Conservation (phyloP, 495 filamentous ascomycete genomes). For the Sabuloglossum arenarium region DNA sequence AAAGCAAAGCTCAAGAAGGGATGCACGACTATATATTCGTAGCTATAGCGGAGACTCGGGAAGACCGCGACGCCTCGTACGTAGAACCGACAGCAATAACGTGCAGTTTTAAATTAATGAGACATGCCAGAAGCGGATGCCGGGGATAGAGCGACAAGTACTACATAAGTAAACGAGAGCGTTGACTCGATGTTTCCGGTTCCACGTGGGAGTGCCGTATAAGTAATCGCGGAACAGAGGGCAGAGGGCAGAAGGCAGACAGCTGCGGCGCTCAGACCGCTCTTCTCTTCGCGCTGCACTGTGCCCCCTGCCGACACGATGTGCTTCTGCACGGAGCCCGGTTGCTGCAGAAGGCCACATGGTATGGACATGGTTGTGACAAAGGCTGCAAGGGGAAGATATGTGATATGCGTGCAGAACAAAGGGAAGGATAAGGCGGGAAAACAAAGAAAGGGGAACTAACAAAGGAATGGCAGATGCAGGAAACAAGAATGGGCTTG, state of each 20-base stretch:
- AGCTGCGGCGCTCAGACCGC: background rate
- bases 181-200: background rate
- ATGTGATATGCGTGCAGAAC: no score
- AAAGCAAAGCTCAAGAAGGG: background rate
- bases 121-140: background rate
- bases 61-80: background rate
- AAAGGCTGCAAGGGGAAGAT: no score
- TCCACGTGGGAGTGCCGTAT: background rate
- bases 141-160: background rate
- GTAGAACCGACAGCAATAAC: background rate
- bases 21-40: background rate
- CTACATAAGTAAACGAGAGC: background rate
- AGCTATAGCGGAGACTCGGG: no score
- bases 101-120: conserved; percentile 1
- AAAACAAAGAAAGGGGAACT: no score
- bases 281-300: background rate
- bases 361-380: background rate
- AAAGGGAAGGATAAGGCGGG: no score
- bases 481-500: no score
- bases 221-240: background rate
- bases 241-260: background rate
- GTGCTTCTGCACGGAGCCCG: background rate
- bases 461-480: no score
- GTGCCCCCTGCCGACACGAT: background rate
- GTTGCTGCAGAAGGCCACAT: background rate